Evolutionary conservation across 208 protist species (phyloP).

Genomic region (Acanthamoeba divionensis): DNA sequence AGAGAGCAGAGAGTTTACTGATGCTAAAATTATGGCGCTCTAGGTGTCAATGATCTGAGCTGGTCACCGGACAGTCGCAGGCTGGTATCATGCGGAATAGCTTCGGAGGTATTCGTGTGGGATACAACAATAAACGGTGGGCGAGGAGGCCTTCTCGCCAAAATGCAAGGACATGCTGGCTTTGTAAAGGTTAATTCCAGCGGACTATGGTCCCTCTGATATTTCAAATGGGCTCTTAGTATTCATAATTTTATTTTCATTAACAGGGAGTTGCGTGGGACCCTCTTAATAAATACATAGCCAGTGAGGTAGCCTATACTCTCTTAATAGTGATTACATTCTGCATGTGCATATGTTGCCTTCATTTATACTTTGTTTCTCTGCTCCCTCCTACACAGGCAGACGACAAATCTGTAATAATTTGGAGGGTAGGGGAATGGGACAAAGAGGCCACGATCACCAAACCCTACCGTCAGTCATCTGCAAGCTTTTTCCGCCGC

Average conservation of each 20-base stretch:
- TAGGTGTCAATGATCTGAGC: conserved; percentile 12
- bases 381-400: neutral
- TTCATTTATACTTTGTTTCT: neutral
- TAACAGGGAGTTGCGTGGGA: conserved; percentile 42
- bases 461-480: neutral
- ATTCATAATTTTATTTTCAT: too few relatives aligned
- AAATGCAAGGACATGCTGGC: neutral
- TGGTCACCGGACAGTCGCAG: conserved; percentile 10
- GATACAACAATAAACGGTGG: neutral
- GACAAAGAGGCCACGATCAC: neutral
- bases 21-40: neutral
- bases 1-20: too few relatives aligned
- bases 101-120: conserved; percentile 29
- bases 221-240: too few relatives aligned
- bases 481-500: conserved; percentile 9
- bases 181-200: too few relatives aligned
- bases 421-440: conserved; percentile 20
- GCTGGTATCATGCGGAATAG: conserved; percentile 1
- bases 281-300: neutral
- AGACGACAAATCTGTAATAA: conserved; percentile 36
- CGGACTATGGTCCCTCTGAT: too few relatives aligned
- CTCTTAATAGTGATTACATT: neutral
- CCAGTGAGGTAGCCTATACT: neutral
- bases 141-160: neutral
- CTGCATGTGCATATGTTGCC: neutral